Evolutionary conservation across 257 asterid species (phyloP).

Genomic region (Schizonepeta tenuifolia): DNA sequence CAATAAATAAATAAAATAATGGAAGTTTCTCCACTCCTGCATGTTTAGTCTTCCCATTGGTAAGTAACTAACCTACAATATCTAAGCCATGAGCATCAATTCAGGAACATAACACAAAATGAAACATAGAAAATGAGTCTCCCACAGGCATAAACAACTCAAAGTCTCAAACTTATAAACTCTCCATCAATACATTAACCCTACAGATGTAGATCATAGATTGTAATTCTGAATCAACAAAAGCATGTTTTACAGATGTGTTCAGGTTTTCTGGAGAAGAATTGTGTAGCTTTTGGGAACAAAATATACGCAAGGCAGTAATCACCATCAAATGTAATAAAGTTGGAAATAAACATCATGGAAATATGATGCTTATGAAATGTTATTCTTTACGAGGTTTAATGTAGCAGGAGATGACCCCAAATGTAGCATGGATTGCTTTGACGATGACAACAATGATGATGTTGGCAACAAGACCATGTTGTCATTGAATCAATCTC

Average conservation of each 20-base stretch:
- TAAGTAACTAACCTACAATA: background rate
- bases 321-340: background rate
- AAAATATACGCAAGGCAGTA: too few relatives aligned
- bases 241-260: too few relatives aligned
- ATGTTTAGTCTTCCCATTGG: background rate
- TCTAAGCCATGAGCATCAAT: slow-evolving; percentile 2
- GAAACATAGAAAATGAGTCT: background rate
- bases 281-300: too few relatives aligned
- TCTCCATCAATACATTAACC: background rate
- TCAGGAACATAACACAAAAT: slow-evolving; percentile 5
- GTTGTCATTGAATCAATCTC: background rate
- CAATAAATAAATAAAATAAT: background rate
- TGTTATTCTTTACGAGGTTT: background rate
- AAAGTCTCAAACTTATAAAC: background rate
- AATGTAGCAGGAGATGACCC: background rate
- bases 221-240: background rate
- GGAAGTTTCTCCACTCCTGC: background rate
- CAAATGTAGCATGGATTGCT: background rate
- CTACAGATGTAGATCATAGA: slow-evolving; percentile 5
- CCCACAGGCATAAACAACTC: slow-evolving; percentile 3
- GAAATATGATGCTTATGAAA: background rate
- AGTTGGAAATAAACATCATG: background rate
- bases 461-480: background rate
- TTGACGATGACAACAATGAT: background rate
- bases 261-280: too few relatives aligned